Evolutionary conservation across 139 green algal genomes (phyloP), one percentile per base, ranked within the genome.

Genomic region (Haematococcus sp.): DNA sequence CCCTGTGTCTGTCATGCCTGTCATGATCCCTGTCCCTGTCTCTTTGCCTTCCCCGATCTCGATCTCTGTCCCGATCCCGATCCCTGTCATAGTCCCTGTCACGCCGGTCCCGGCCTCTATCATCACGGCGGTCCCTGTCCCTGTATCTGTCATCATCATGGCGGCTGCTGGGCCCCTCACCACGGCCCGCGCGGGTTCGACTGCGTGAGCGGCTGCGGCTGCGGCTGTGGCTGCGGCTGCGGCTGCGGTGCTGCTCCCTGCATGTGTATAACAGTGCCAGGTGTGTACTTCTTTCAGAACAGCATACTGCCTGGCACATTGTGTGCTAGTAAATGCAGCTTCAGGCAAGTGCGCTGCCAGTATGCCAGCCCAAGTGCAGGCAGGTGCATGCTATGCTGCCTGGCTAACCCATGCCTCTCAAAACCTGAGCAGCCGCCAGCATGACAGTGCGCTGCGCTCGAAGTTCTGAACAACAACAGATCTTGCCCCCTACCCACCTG

Each of bases 1-100:
- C 28, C 60, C 71, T 56, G 59, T 77, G 40, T 35, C 70, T 75
- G 66, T 34, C 13, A 23, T 68, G n/a, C 31, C 13, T 11, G 27
- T 40, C 60, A 49, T n/a, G n/a, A 27, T 23, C 13, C 13, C 11
- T 46, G 60, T 23, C n/a, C 25, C 30, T 44, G 60, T 68, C 7
- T 4, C 34, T 27, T 16, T 31, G 5, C 3, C 44, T 23, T 5
- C 11, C 66, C 23, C 44, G 43, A 13, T 73, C 44, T 13, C 44
- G 66, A 40, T 73, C 66, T 17, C 66, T 60, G 11, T 73, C 66
- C 7, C 66, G 22, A 9, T 13, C 43, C 15, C 66, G 40, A 3
- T 60, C 66, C 4, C 66, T 40, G 66, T 35, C 30, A 28, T 4
- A 43, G 30, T 44, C 19, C 3, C 43, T 7, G 25, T 22, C n/a